phyloP scores from a whole-genome alignment of 768 basidiomycete species.

The Xerocomellus amylosporus region DNA sequence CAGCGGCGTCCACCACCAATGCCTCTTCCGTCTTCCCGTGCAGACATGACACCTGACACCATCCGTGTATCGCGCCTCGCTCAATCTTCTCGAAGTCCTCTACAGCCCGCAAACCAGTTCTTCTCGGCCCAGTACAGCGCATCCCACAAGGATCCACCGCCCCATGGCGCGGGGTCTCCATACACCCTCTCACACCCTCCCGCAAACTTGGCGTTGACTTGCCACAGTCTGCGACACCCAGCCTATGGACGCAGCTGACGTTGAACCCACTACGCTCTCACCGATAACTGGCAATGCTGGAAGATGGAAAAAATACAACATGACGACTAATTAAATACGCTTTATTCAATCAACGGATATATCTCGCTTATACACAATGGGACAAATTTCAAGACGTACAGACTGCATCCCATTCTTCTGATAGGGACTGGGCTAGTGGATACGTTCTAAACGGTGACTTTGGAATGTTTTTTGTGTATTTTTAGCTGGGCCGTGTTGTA shows the following conservation, averaged over 20 bases:
- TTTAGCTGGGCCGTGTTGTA: conserved; percentile 20
- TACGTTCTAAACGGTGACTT: conserved; percentile 3
- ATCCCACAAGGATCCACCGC: conserved; percentile 13
- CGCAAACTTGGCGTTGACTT: conserved; percentile 11
- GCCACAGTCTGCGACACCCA: conserved; percentile 10
- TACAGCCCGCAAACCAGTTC: conserved; percentile 28
- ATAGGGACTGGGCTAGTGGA: conserved; percentile 1
- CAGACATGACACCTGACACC: conserved; percentile 40
- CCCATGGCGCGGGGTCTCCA: conserved; percentile 3
- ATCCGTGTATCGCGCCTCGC: conserved; percentile 35
- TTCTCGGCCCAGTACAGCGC: conserved; percentile 2
- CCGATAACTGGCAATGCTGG: background rate
- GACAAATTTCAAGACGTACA: conserved; percentile 13
- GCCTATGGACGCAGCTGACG: conserved; percentile 5
- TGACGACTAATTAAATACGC: conserved; percentile 12
- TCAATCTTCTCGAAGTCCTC: conserved; percentile 20
- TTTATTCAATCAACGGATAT: conserved; percentile 18
- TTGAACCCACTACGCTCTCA: conserved; percentile 3
- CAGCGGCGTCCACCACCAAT: conserved; percentile 1
- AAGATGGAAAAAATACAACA: conserved; percentile 4
- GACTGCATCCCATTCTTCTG: background rate
- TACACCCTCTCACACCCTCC: conserved; percentile 5
- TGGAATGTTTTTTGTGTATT: conserved; percentile 19
- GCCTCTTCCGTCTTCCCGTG: conserved; percentile 31
- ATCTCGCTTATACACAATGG: conserved; percentile 14